phyloP scores from a whole-genome alignment of 768 basidiomycete species.

The Rhodotorula babjevae region DNA sequence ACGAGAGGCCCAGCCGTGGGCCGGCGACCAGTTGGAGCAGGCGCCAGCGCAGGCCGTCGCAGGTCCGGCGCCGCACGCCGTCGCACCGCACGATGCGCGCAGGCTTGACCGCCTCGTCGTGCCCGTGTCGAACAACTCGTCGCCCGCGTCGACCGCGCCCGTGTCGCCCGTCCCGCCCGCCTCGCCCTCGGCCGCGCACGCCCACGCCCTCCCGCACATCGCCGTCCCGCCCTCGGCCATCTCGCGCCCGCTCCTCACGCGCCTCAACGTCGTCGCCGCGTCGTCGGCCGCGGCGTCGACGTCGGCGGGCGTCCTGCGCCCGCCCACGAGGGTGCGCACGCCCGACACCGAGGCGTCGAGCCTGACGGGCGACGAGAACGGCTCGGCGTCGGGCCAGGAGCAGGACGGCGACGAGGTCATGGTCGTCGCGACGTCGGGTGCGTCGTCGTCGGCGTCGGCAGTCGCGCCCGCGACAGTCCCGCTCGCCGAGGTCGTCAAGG shows the following conservation, averaged over 20 bases:
- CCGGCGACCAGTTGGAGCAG: not conserved
- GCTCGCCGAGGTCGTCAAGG: slow-evolving; percentile 27
- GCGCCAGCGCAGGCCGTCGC: not conserved
- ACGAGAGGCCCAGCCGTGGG: not conserved
- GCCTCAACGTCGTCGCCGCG: slow-evolving; percentile 29
- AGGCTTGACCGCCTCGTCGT: not conserved
- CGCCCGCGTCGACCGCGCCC: not conserved
- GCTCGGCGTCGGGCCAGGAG: slow-evolving; percentile 60
- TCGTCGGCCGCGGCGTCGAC: slow-evolving; percentile 3
- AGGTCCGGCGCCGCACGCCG: not conserved
- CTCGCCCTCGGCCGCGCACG: not conserved
- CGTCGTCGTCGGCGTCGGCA: not conserved
- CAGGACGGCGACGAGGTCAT: slow-evolving; percentile 29
- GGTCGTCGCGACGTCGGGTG: not conserved
- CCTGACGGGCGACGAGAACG: slow-evolving; percentile 44
- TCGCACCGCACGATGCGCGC: not conserved
- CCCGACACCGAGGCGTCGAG: slow-evolving; percentile 31
- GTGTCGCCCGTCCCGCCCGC: slow-evolving; percentile 11
- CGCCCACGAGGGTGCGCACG: slow-evolving; percentile 25
- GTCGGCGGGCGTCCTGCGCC: not conserved
- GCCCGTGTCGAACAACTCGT: not conserved
- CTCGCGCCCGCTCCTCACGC: slow-evolving; percentile 24
- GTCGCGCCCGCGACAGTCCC: slow-evolving; percentile 26
- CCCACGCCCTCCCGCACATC: not conserved
- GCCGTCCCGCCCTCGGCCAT: slow-evolving; percentile 2